Evolutionary conservation across 257 asterid species (phyloP).

Genomic region (Phtheirospermum japonicum): DNA sequence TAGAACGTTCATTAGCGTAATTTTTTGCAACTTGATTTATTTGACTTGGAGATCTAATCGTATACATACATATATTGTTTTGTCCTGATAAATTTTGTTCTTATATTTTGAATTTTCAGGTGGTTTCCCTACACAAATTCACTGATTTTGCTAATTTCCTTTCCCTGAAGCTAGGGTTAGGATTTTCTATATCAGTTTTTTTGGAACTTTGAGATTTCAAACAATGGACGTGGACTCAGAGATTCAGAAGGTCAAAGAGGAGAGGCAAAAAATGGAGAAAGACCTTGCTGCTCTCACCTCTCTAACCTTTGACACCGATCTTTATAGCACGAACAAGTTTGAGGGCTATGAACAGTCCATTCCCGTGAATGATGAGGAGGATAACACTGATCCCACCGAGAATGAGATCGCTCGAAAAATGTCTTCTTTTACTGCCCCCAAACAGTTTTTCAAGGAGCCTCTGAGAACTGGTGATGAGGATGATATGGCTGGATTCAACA

Average conservation of each 20-base stretch:
- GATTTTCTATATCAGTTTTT: slow-evolving; percentile 20
- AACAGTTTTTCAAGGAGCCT: slow-evolving; percentile 69
- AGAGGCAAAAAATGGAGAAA: slow-evolving; percentile 87
- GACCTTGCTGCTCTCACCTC: slow-evolving; percentile 72
- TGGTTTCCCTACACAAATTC: neutral
- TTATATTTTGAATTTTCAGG: slow-evolving; percentile 4
- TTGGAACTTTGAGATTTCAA: slow-evolving; percentile 1
- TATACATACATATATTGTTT: neutral
- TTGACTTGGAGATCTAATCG: neutral
- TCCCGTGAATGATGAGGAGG: slow-evolving; percentile 78
- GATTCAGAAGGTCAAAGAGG: slow-evolving; percentile 70
- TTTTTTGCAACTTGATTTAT: neutral
- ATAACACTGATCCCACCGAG: slow-evolving; percentile 51
- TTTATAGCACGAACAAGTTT: slow-evolving; percentile 54
- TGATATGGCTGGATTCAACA: slow-evolving; percentile 58
- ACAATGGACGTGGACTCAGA: slow-evolving; percentile 60
- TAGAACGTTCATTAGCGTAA: neutral
- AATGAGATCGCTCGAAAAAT: slow-evolving; percentile 70
- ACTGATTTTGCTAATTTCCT: slow-evolving; percentile 22
- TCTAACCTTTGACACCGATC: slow-evolving; percentile 72
- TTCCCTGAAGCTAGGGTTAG: slow-evolving; percentile 29
- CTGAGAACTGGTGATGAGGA: slow-evolving; percentile 68
- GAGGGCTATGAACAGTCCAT: slow-evolving; percentile 86
- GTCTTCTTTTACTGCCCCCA: slow-evolving; percentile 83
- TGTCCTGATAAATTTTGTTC: neutral